A percentile compares a stretch with the other conserved stretches of the same genome.
Conservation (phyloP, 129 eudicot species). For the Gnaphalium uliginosum region DNA sequence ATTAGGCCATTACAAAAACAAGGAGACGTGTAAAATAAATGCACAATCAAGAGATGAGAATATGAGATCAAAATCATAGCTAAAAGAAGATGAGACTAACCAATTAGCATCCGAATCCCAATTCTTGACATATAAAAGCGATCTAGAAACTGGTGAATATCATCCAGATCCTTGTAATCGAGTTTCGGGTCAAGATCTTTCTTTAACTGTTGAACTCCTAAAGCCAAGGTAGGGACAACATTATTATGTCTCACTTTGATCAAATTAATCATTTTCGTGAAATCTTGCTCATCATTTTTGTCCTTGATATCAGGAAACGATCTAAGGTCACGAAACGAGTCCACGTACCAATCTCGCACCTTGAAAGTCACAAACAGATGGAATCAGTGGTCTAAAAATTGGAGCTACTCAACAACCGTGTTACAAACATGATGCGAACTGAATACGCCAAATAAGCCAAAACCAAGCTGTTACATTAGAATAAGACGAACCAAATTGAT, state of each 20-base stretch:
- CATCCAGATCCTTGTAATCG: conserved; percentile 61
- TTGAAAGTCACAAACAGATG: conserved; percentile 29
- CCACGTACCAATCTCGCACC: conserved; percentile 98
- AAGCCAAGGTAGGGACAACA: conserved; percentile 95
- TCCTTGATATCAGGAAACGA: conserved; percentile 80
- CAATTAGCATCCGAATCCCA: conserved; percentile 96
- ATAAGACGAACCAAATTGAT: neutral
- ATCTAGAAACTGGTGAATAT: conserved; percentile 91
- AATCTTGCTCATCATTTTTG: conserved; percentile 67
- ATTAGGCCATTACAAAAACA: neutral
- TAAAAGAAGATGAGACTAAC: conserved; percentile 42
- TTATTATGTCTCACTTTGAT: conserved; percentile 94
- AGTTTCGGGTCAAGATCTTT: conserved; percentile 64
- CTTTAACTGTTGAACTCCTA: conserved; percentile 93
- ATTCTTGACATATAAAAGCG: conserved; percentile 98
- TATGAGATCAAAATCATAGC: neutral
- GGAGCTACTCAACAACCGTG: neutral
- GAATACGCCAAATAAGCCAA: neutral
- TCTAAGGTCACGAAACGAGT: conserved; percentile 91
- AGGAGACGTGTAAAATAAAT: neutral
- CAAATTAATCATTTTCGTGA: conserved; percentile 85
- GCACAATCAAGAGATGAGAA: neutral
- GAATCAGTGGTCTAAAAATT: conserved; percentile 16
- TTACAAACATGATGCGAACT: neutral
- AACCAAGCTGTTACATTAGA: neutral